phyloP scores from a whole-genome alignment of 176 grass and related monocot species.

The Carex scoparia region DNA sequence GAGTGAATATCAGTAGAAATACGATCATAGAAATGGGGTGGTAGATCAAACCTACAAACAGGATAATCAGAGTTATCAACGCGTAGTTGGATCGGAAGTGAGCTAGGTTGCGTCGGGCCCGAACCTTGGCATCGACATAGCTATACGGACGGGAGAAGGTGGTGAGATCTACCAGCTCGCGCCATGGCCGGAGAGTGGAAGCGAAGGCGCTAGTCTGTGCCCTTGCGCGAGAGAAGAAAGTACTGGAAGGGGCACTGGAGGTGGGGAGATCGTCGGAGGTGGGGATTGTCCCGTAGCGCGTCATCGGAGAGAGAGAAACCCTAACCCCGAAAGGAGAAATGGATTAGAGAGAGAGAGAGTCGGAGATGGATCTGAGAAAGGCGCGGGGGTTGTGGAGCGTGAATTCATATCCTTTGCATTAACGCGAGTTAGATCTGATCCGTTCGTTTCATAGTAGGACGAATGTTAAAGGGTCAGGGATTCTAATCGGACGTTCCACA shows the following conservation, averaged over 20 bases:
- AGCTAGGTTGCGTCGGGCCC: constrained; percentile 63
- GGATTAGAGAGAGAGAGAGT: neutral
- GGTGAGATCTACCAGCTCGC: constrained; percentile 50
- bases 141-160: constrained; percentile 62
- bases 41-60: constrained; percentile 65
- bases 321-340: constrained; percentile 39
- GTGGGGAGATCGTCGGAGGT: constrained; percentile 16
- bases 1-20: constrained; percentile 63
- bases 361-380: constrained; percentile 29
- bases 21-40: constrained; percentile 59
- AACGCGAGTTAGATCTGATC: too few species aligned
- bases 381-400: neutral
- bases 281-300: constrained; percentile 51
- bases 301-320: constrained; percentile 31
- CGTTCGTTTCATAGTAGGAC: too few species aligned
- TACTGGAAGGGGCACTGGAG: constrained; percentile 1
- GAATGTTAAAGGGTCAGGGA: too few species aligned
- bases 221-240: constrained; percentile 58
- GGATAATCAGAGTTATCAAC: constrained; percentile 41
- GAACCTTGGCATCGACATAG: constrained; percentile 53
- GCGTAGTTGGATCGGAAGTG: constrained; percentile 97
- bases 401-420: too few species aligned
- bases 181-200: constrained; percentile 62
- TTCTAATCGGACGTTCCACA: too few species aligned
- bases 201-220: constrained; percentile 41